phyloP scores from a whole-genome alignment of 352 stramenopile genomes.

The Phytophthora fragariae region DNA sequence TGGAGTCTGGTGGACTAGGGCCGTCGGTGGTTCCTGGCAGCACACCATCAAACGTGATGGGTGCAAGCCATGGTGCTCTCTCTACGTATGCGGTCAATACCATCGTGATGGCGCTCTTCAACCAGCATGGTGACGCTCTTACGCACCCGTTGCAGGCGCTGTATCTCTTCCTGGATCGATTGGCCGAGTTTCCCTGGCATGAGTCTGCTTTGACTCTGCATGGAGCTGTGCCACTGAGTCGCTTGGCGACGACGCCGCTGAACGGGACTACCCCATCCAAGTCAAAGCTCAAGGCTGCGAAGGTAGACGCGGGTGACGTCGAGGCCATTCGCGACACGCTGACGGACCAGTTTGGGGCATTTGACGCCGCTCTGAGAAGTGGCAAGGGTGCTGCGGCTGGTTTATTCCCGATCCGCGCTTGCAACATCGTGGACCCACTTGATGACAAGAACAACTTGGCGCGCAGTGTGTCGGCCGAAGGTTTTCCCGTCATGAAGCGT shows the following conservation, averaged over 20 bases:
- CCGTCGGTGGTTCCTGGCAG: slow-evolving; percentile 22
- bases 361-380: slow-evolving; percentile 48
- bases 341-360: slow-evolving; percentile 64
- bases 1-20: slow-evolving; percentile 23
- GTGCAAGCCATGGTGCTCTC: slow-evolving; percentile 77
- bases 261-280: slow-evolving; percentile 30
- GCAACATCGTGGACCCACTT: slow-evolving; percentile 91
- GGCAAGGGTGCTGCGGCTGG: slow-evolving; percentile 14
- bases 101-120: slow-evolving; percentile 91
- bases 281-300: slow-evolving; percentile 24
- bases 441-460: slow-evolving; percentile 90
- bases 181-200: slow-evolving; percentile 90
- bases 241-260: slow-evolving; percentile 54
- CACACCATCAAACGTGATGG: slow-evolving; percentile 68
- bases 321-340: slow-evolving; percentile 56
- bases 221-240: slow-evolving; percentile 66
- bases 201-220: slow-evolving; percentile 83
- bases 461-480: slow-evolving; percentile 77
- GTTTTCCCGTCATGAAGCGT: slow-evolving; percentile 76
- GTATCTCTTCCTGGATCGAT: slow-evolving; percentile 85
- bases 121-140: slow-evolving; percentile 76
- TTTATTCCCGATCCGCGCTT: slow-evolving; percentile 80
- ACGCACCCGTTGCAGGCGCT: slow-evolving; percentile 85
- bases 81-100: slow-evolving; percentile 91
- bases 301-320: slow-evolving; percentile 56